These are phyloP conservation scores for Bipolaris oryzae DNA, from an alignment of 2,329 filamentous ascomycete genomes.

Conservation along the genomic window DNA sequence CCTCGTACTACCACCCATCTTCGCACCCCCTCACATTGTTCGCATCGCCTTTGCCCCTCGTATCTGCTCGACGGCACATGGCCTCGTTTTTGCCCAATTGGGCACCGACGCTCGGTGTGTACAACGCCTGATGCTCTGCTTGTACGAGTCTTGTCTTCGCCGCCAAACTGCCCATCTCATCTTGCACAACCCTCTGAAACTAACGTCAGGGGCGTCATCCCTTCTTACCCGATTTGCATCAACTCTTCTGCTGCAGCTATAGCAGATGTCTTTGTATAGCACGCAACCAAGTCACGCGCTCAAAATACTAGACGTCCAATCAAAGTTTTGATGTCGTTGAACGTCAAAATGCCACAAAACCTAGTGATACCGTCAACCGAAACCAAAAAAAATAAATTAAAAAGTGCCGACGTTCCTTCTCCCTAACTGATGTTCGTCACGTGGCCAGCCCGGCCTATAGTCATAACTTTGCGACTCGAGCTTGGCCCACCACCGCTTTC, in stretches of 20 bases:
- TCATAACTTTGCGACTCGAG: neutral
- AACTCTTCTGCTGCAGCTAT: neutral
- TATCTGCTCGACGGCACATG: slow-evolving; percentile 23
- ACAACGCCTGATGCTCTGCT: slow-evolving; percentile 21
- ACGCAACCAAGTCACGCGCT: neutral
- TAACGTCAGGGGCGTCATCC: neutral
- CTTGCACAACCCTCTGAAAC: slow-evolving; percentile 29
- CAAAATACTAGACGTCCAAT: neutral
- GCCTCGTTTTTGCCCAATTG: slow-evolving; percentile 23
- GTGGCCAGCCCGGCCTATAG: neutral
- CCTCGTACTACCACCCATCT: neutral
- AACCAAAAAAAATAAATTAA: neutral
- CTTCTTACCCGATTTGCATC: neutral
- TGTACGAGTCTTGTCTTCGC: slow-evolving; percentile 17
- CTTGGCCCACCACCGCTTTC: neutral
- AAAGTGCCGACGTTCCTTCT: neutral
- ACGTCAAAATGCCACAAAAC: neutral
- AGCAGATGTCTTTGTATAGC: neutral
- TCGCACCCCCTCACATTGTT: neutral
- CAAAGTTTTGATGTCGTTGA: neutral
- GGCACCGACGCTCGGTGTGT: slow-evolving; percentile 24
- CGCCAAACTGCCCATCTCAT: slow-evolving; percentile 8
- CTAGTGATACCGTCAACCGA: neutral
- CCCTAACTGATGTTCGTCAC: neutral
- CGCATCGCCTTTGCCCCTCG: neutral